Evolutionary conservation across 1,139 yeast species (phyloP).

Genomic region (Saccharomyces pastorianus): DNA sequence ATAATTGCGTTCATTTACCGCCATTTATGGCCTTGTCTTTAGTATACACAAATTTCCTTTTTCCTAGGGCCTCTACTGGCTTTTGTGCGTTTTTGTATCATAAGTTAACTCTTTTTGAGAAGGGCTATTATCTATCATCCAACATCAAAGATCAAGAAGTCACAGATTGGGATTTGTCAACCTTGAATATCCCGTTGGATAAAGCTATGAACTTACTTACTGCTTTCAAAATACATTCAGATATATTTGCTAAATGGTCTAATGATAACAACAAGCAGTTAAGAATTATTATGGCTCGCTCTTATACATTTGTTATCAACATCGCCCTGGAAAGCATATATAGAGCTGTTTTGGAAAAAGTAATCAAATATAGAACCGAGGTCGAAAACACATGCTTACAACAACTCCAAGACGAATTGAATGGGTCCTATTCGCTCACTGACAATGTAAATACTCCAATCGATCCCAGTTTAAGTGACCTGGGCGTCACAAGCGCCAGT

Average conservation of each 20-base stretch:
- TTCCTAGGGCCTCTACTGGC: constrained; percentile 10
- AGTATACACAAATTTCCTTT: neutral
- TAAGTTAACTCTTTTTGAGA: constrained; percentile 16
- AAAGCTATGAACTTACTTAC: constrained; percentile 10
- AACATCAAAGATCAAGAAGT: constrained; percentile 1
- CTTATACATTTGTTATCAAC: constrained; percentile 10
- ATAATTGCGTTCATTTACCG: neutral
- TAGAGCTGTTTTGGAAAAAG: constrained; percentile 17
- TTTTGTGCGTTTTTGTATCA: constrained; percentile 15
- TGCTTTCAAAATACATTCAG: constrained; percentile 11
- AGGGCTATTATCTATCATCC: constrained; percentile 7
- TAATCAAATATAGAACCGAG: constrained; percentile 14
- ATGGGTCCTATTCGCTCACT: neutral
- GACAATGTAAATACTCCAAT: neutral
- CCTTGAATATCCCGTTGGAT: constrained; percentile 8
- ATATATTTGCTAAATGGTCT: constrained; percentile 12
- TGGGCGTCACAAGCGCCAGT: neutral
- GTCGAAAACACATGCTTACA: constrained; percentile 9
- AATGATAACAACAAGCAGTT: constrained; percentile 6
- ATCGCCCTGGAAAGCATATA: constrained; percentile 14
- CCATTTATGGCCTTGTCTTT: constrained; percentile 4
- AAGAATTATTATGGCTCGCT: constrained; percentile 9
- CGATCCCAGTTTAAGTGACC: neutral
- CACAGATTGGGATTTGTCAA: constrained; percentile 13
- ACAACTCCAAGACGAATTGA: neutral